phyloP scores from a whole-genome alignment of 257 asterid genomes.

The Ligustrum vulgare region DNA sequence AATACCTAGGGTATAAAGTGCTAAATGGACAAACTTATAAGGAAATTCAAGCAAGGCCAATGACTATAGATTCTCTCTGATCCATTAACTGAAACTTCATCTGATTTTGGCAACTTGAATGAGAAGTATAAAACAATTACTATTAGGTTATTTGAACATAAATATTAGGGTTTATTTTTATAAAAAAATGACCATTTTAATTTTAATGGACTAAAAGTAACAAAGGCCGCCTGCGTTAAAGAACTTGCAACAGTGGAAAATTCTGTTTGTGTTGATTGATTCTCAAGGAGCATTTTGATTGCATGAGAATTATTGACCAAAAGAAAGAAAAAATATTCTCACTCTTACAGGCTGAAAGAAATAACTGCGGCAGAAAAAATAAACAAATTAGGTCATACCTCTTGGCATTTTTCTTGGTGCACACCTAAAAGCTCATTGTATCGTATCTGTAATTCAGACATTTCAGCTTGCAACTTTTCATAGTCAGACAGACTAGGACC shows the following conservation, averaged over 20 bases:
- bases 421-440: constrained; percentile 62
- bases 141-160: not conserved
- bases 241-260: not conserved
- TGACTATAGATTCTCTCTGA: not conserved
- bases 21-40: not conserved
- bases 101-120: not conserved
- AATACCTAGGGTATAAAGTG: not conserved
- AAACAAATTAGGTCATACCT: constrained; percentile 43
- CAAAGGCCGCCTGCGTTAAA: not conserved
- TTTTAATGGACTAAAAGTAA: not conserved
- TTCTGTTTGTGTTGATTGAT: not conserved
- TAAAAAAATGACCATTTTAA: not conserved
- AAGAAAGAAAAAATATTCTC: not conserved
- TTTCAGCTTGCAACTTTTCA: constrained; percentile 77
- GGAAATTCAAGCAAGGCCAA: not conserved
- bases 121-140: not conserved
- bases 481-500: constrained; percentile 79
- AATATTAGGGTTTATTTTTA: not conserved
- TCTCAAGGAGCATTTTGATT: not conserved
- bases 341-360: not conserved
- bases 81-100: not conserved
- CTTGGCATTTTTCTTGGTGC: constrained; percentile 70
- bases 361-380: not conserved
- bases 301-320: not conserved
- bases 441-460: constrained; percentile 59